phyloP scores from a whole-genome alignment of 768 basidiomycete genomes.

The Goffeauzyma gilvescens region DNA sequence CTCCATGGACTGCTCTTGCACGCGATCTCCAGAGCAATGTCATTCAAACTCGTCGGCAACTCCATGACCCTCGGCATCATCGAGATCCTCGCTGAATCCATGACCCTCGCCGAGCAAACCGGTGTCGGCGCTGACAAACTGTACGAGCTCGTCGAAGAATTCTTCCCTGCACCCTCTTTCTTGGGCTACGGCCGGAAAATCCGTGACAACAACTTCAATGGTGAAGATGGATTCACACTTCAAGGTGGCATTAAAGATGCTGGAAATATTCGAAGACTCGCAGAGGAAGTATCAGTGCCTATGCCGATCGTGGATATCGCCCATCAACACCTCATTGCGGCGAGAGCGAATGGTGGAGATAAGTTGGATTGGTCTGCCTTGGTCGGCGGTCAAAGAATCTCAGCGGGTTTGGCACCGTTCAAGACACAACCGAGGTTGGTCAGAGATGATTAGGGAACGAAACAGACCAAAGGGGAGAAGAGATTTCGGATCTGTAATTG shows the following conservation, averaged over 20 bases:
- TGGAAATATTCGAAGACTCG: conserved; percentile 47
- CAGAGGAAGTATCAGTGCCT: conserved; percentile 37
- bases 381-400: conserved; percentile 55
- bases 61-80: conserved; percentile 30
- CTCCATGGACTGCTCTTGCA: too few relatives aligned
- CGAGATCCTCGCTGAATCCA: conserved; percentile 62
- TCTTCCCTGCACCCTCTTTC: conserved; percentile 49
- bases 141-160: conserved; percentile 36
- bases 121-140: conserved; percentile 49
- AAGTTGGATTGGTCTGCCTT: conserved; percentile 66
- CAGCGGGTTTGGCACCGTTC: conserved; percentile 43
- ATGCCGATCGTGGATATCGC: conserved; percentile 37
- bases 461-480: too few relatives aligned
- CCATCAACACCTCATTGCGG: conserved; percentile 58
- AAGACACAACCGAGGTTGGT: conserved; percentile 5
- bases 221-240: conserved; percentile 52
- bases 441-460: background rate
- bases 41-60: conserved; percentile 29
- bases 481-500: too few relatives aligned
- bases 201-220: conserved; percentile 55
- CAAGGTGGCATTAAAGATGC: conserved; percentile 81
- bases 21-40: conserved; percentile 15
- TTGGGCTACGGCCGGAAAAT: conserved; percentile 38
- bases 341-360: conserved; percentile 51
- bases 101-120: conserved; percentile 65